These are phyloP conservation scores for Fagus sylvatica DNA, from an alignment of 306 rosid genomes.

Conservation along the genomic window DNA sequence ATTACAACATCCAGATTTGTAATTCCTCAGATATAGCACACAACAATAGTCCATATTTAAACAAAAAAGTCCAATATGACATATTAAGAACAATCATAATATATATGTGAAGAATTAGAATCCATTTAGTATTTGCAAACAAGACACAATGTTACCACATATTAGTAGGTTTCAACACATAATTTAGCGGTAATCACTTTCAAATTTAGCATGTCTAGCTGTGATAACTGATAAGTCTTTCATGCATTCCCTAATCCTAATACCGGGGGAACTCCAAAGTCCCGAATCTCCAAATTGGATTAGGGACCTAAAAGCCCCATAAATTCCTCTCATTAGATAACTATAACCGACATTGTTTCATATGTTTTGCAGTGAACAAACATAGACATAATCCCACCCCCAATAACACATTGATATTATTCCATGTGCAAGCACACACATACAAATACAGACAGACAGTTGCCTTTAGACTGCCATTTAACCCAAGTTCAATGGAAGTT, in stretches of 20 bases:
- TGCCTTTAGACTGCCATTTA: not conserved
- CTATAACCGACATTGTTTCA: not conserved
- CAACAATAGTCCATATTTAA: not conserved
- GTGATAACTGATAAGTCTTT: not conserved
- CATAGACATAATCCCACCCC: not conserved
- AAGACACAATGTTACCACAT: not conserved
- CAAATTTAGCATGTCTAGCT: not conserved
- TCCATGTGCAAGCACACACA: not conserved
- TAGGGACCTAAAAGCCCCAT: not conserved
- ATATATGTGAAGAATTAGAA: not conserved
- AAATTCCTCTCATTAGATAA: not conserved
- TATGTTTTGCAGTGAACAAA: not conserved
- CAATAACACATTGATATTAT: not conserved
- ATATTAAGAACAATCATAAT: not conserved
- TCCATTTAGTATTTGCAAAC: not conserved
- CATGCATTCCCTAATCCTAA: not conserved
- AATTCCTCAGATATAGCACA: slow-evolving; percentile 11
- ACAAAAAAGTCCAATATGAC: not conserved
- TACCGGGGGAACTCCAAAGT: not conserved
- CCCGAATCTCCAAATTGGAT: not conserved
- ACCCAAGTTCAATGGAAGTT: not conserved
- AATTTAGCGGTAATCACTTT: not conserved
- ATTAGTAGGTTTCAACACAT: too few species aligned
- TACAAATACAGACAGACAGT: not conserved
- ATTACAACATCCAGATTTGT: not conserved